Evolutionary conservation across 805 yeast genomes (phyloP).

Genomic region (Lachancea fermentati): DNA sequence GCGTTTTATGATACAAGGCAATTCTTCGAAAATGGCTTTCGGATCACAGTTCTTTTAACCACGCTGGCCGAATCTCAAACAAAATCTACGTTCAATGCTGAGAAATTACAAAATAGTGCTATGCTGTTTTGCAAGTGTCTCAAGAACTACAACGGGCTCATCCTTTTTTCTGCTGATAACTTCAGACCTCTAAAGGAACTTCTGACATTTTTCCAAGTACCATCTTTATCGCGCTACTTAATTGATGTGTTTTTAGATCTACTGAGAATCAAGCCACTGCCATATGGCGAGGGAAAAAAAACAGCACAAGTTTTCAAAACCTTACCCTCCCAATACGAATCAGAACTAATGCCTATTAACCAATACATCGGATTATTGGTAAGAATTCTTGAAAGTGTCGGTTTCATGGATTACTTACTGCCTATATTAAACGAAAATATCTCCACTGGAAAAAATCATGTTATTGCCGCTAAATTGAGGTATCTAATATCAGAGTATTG

Average conservation of each 20-base stretch:
- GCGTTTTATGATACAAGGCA: conserved; percentile 27
- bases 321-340: conserved; percentile 33
- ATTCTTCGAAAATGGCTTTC: conserved; percentile 47
- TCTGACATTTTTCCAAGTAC: conserved; percentile 57
- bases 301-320: conserved; percentile 10
- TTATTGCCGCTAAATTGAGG: conserved; percentile 52
- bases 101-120: conserved; percentile 55
- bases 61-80: conserved; percentile 63
- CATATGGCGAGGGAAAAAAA: conserved; percentile 34
- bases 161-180: conserved; percentile 53
- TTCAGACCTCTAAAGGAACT: conserved; percentile 53
- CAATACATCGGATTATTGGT: conserved; percentile 65
- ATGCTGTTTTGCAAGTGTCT: conserved; percentile 54
- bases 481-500: conserved; percentile 58
- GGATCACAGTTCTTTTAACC: conserved; percentile 56
- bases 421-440: conserved; percentile 32
- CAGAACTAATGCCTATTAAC: conserved; percentile 42
- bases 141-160: conserved; percentile 72
- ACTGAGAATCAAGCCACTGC: conserved; percentile 52
- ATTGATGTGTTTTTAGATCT: conserved; percentile 69
- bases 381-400: conserved; percentile 49
- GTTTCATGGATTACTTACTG: conserved; percentile 45
- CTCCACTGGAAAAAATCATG: conserved; percentile 36
- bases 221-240: conserved; percentile 52
- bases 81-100: conserved; percentile 42